These are phyloP conservation scores for Pleodorina starrii DNA, from an alignment of 139 green algal genomes.

Conservation along the genomic window DNA sequence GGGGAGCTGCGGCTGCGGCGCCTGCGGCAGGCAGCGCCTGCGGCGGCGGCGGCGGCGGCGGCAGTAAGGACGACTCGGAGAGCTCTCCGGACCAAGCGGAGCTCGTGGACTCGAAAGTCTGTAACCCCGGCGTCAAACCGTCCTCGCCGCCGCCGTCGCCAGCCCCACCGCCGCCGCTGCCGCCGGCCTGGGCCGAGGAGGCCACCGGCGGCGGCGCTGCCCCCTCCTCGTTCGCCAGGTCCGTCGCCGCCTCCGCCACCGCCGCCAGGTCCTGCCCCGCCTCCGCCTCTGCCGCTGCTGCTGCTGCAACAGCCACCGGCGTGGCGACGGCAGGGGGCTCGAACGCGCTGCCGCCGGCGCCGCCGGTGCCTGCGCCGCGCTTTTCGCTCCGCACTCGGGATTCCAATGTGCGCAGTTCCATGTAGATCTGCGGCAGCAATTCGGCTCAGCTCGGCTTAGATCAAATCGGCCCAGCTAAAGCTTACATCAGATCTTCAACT, in stretches of 20 bases:
- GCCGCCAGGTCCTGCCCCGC: neutral
- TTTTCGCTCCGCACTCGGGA: neutral
- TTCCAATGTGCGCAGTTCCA: neutral
- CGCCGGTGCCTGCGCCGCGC: neutral
- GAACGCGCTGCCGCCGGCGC: neutral
- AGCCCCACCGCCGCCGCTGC: neutral
- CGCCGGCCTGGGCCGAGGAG: neutral
- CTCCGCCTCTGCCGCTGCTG: neutral
- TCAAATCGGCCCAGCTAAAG: too few species aligned
- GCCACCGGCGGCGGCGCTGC: neutral
- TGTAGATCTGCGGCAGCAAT: conserved; percentile 1
- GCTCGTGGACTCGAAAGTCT: neutral
- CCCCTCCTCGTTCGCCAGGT: neutral
- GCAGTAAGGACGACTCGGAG: neutral
- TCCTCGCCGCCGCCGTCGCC: neutral
- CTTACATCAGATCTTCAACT: too few species aligned
- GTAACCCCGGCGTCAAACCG: neutral
- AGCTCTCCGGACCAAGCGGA: neutral
- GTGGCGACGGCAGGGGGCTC: neutral
- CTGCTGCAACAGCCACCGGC: neutral
- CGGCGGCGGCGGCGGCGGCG: neutral
- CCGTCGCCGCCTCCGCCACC: neutral
- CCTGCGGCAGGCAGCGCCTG: neutral
- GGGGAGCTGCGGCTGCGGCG: neutral
- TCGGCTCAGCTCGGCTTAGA: too few species aligned